Conservation (phyloP, 495 filamentous ascomycete species). For the Aspergillus ellipticus region DNA sequence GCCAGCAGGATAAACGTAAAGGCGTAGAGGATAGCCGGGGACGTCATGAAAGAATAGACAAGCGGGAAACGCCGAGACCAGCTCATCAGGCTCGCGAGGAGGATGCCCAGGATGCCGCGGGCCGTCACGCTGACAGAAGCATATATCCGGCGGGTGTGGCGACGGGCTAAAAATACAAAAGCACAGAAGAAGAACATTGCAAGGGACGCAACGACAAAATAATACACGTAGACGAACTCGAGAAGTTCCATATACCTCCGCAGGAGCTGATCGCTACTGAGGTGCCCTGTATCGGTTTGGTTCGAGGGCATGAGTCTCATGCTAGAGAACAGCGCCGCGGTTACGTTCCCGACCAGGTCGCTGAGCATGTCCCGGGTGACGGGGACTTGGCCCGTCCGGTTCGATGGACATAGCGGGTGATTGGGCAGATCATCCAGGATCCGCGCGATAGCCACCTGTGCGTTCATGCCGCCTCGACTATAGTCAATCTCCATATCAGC, state of each 20-base stretch:
- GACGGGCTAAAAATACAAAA: slow-evolving; percentile 27
- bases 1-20: slow-evolving; percentile 33
- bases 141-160: slow-evolving; percentile 21
- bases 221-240: slow-evolving; percentile 43
- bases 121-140: slow-evolving; percentile 25
- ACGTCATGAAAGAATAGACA: slow-evolving; percentile 40
- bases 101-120: slow-evolving; percentile 26
- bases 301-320: slow-evolving; percentile 38
- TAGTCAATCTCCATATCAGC: slow-evolving; percentile 43
- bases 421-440: slow-evolving; percentile 31
- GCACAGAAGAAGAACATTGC: slow-evolving; percentile 34
- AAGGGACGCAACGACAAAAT: slow-evolving; percentile 35
- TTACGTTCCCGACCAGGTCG: slow-evolving; percentile 39
- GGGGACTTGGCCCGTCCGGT: slow-evolving; percentile 15
- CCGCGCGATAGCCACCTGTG: slow-evolving; percentile 30
- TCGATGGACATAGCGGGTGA: slow-evolving; percentile 26
- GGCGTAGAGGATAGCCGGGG: slow-evolving; percentile 40
- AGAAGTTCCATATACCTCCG: slow-evolving; percentile 39
- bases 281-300: slow-evolving; percentile 23
- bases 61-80: slow-evolving; percentile 33
- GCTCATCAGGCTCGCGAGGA: slow-evolving; percentile 27
- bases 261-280: slow-evolving; percentile 31
- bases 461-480: slow-evolving; percentile 31
- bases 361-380: slow-evolving; percentile 27
- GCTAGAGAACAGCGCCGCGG: slow-evolving; percentile 39